A percentile compares a stretch with the other conserved stretches of the same genome.
Evolutionary conservation across 805 yeast genomes (phyloP).

Genomic region (Zygoascus tannicola): DNA sequence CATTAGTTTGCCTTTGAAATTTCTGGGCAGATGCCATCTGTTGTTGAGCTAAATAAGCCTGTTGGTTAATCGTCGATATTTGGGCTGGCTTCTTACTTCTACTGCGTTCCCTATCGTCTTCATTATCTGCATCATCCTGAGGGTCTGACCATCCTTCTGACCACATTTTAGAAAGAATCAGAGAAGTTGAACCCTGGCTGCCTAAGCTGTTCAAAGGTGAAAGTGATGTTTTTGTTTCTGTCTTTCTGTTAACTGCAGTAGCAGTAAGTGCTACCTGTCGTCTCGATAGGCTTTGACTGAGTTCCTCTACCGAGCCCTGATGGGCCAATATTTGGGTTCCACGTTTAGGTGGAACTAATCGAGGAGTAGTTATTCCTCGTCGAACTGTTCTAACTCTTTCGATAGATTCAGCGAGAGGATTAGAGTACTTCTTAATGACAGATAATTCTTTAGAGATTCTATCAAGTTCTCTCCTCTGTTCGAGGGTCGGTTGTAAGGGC

Average conservation of each 20-base stretch:
- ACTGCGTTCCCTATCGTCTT: background rate
- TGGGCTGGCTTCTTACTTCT: constrained; percentile 1
- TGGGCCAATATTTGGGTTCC: background rate
- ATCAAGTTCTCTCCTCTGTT: constrained; percentile 54
- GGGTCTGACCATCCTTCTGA: constrained; percentile 19
- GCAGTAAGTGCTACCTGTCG: constrained; percentile 16
- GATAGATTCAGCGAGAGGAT: constrained; percentile 61
- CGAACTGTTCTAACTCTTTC: constrained; percentile 33
- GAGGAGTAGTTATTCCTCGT: background rate
- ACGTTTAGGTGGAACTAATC: constrained; percentile 1
- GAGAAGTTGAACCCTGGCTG: background rate
- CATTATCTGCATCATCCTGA: constrained; percentile 3
- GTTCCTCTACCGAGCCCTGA: constrained; percentile 3
- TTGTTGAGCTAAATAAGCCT: constrained; percentile 14
- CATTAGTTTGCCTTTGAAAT: background rate
- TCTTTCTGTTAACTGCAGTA: constrained; percentile 8
- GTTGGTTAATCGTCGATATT: constrained; percentile 9
- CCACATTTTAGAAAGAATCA: constrained; percentile 19
- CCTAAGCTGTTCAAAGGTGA: background rate
- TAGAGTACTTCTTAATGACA: constrained; percentile 56
- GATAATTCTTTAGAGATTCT: constrained; percentile 64
- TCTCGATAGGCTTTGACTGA: constrained; percentile 13
- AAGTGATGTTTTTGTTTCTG: background rate
- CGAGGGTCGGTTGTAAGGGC: constrained; percentile 5
- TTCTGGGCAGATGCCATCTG: constrained; percentile 8